Evolutionary conservation across 768 basidiomycete species (phyloP).

Genomic region (Candolleomyces eurysporus): DNA sequence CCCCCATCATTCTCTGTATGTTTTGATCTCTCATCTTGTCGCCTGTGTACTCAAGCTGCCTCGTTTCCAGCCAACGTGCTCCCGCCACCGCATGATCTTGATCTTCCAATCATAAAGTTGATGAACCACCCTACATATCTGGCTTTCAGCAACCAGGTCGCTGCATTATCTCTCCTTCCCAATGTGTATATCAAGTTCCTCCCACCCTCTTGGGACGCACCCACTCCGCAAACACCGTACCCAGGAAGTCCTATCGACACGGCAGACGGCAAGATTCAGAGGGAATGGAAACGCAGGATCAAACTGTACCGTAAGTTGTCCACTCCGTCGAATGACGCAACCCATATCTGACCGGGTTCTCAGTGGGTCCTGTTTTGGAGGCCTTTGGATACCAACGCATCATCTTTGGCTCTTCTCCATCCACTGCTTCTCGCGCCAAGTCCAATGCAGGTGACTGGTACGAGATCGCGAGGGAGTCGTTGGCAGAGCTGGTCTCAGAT

Average conservation of each 20-base stretch:
- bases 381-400: slow-evolving; percentile 85
- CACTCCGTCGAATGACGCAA: slow-evolving; percentile 1
- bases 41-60: too few relatives aligned
- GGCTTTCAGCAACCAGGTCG: slow-evolving; percentile 69
- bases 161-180: slow-evolving; percentile 74
- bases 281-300: slow-evolving; percentile 70
- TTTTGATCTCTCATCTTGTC: slow-evolving; percentile 10
- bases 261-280: slow-evolving; percentile 47
- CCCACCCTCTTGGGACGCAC: slow-evolving; percentile 72
- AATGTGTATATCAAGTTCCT: slow-evolving; percentile 70
- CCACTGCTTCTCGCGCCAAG: slow-evolving; percentile 42
- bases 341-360: slow-evolving; percentile 5
- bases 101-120: slow-evolving; percentile 72
- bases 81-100: slow-evolving; percentile 73
- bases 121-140: slow-evolving; percentile 76
- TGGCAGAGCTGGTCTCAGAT: slow-evolving; percentile 77
- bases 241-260: slow-evolving; percentile 35
- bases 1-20: slow-evolving; percentile 70
- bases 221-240: slow-evolving; percentile 47
- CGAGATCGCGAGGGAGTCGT: slow-evolving; percentile 72
- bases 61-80: slow-evolving; percentile 65
- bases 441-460: slow-evolving; percentile 73
- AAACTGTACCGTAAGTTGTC: slow-evolving; percentile 79
- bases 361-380: slow-evolving; percentile 80
- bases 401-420: slow-evolving; percentile 77